Base-by-base conservation (phyloP, 1,284 basidiomycete genomes). In the Rugosomyces carneus region DNA sequence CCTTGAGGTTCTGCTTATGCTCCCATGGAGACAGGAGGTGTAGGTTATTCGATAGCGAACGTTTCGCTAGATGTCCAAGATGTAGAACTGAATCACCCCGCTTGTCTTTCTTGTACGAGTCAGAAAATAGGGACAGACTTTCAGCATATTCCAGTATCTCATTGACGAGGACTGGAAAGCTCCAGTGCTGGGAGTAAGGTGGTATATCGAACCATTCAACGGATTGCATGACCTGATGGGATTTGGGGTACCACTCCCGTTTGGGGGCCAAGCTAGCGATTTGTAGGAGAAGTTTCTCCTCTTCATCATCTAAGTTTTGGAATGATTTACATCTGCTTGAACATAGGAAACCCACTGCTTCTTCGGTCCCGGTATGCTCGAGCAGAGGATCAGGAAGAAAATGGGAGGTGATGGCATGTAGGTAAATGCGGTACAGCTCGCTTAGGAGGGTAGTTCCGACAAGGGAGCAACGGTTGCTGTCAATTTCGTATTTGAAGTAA, bases 301-400 rank as follows among this genome's bases (percentile, higher is more conserved):
- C 67, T 0, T 55, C 51, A 3, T 24, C 7, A 3, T 45, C 47
- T 3, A 76, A 58, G 7, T 48, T 53, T 50, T 66, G 60, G 45
- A 71, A 72, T 0, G 75, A 71, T 13, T 53, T 57, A 20, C 60
- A 70, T 6, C 56, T 47, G 1, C 71, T 63, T 2, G 69, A 71
- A 1, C 47, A 50, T 3, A 77, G 55, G n/a, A 67, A 55, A 26
- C 57, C 53, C 9, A 76, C 49, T 1, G 73, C 75, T 42, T 75
- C 67, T 41, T 75, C 68, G 1, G 66, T 70, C 3, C 76, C 76
- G 0, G 68, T 70, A 26, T 60, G 66, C 8, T 64, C 54, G 0
- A 69, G 72, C 7, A 80, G 58, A 0, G 70, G 71, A 54, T 79
- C 77, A 3, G 64, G 60, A 4, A 72, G 60, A 26, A 62, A 64